Base-by-base conservation (phyloP, 176 grass and related monocot genomes). In the Puya raimondii region DNA sequence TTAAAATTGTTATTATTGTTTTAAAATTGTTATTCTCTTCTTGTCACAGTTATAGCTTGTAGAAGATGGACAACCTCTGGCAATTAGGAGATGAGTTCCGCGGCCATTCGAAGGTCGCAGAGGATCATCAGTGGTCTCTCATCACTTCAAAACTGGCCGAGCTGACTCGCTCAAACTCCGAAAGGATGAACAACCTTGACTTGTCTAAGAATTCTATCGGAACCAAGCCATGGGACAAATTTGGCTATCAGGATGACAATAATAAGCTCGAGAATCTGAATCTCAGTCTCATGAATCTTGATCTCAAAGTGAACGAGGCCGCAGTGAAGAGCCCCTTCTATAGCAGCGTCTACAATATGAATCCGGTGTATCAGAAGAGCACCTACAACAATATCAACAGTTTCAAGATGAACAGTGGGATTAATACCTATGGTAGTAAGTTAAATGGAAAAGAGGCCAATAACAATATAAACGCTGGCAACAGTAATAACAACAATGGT, bases 141-240 rank as follows among this genome's bases (percentile, higher is more conserved):
- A 92, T 97, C 80, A 97, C 94, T 2, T 92, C 94, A 11, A 97
- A 97, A 84, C 80, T 97, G n/a, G 82, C 84, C 12, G 89, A 97
- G 94, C 71, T 97, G 64, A 90, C 89, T 54, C 83, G 71, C 77
- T 85, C 84, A 3, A 90, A 85, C 67, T 74, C 57, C 11, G 89
- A 97, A 51, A 83, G 86, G 77, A 84, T 74, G 70, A 92, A 97
- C 53, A 91, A 90, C 69, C 70, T 90, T 64, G 84, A 97, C 54
- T 92, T 86, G 33, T 50, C 75, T 0, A 82, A 78, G 85, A 92
- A 92, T 64, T 51, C 79, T 0, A 68, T 81, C 64, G 81, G 87
- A 29, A 58, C 74, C 66, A 97, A 90, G 65, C 72, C 83, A 12
- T 97, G 87, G 78, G 86, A 89, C 23, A 97, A 90, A 72, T 57